phyloP scores from a whole-genome alignment of 225 moss, liverwort and hornwort genomes.

The Polytrichum commune region DNA sequence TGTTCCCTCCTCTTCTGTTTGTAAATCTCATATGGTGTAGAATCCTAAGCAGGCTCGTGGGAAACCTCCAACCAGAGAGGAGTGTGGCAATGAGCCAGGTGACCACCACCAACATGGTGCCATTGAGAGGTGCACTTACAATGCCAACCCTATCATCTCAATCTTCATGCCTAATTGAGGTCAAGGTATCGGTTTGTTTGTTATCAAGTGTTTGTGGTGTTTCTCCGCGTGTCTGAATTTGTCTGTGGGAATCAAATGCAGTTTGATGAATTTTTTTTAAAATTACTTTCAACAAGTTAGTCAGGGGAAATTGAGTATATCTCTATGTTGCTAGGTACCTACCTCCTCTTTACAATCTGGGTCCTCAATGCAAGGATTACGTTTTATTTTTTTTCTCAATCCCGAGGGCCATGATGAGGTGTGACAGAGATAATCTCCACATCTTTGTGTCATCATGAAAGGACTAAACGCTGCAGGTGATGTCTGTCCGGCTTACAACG shows the following conservation, averaged over 20 bases:
- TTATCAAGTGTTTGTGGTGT: no score
- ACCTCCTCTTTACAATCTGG: not conserved
- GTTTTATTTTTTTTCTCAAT: no score
- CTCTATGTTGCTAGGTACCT: not conserved
- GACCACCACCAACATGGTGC: not conserved
- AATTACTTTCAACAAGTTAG: not conserved
- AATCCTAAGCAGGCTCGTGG: constrained; percentile 9
- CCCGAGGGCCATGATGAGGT: not conserved
- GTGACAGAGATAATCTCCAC: not conserved
- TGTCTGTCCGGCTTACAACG: constrained; percentile 10
- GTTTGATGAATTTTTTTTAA: not conserved
- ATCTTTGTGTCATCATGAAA: not conserved
- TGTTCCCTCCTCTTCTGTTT: not conserved
- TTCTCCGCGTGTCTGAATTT: not conserved
- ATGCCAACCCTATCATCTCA: not conserved
- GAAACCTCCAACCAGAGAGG: constrained; percentile 1
- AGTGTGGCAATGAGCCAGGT: not conserved
- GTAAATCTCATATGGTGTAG: constrained; percentile 1
- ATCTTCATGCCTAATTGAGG: not conserved
- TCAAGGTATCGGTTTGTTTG: no score
- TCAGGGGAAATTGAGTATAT: no score
- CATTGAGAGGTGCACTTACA: constrained; percentile 1
- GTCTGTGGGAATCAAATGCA: not conserved
- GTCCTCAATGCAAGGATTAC: not conserved
- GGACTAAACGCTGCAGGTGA: not conserved